A percentile compares a stretch with the other conserved stretches of the same genome.
Evolutionary conservation across 306 rosid species (phyloP).

Genomic region (Rosa lucieae): DNA sequence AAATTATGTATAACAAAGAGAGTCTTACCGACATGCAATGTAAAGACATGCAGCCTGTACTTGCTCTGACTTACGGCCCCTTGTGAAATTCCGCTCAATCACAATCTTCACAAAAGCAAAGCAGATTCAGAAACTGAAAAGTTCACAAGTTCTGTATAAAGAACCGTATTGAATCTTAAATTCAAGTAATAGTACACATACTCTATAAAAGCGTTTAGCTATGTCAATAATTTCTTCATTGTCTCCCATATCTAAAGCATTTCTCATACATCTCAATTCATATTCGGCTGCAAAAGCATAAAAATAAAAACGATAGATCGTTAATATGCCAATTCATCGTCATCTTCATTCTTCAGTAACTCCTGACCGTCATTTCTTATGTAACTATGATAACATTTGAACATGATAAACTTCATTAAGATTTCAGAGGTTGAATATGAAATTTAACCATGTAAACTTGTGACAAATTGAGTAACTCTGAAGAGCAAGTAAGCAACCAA

Average conservation of each 20-base stretch:
- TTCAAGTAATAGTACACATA: conserved; percentile 25
- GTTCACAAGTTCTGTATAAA: conserved; percentile 4
- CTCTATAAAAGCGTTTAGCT: conserved; percentile 51
- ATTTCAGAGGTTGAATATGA: neutral
- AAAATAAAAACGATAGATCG: neutral
- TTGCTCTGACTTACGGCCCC: conserved; percentile 70
- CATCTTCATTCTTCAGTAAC: neutral
- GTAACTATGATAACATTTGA: neutral
- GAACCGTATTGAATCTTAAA: conserved; percentile 10
- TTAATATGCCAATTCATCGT: neutral
- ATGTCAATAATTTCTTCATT: conserved; percentile 32
- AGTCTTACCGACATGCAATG: conserved; percentile 74
- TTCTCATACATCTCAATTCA: conserved; percentile 36
- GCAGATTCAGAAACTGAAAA: conserved; percentile 14
- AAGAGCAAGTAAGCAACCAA: no score
- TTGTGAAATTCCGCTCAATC: conserved; percentile 66
- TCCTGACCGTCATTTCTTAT: neutral
- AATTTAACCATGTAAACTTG: neutral
- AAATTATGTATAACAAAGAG: neutral
- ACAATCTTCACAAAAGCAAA: conserved; percentile 55
- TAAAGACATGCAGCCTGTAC: conserved; percentile 84
- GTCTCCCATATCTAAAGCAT: conserved; percentile 50
- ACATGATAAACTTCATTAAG: neutral
- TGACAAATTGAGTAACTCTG: no score
- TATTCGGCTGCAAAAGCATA: conserved; percentile 44